Percentiles rank a stretch among this genome's conserved stretches.
Conservation (phyloP, 208 protist species). For the Trypanosoma theileri region DNA sequence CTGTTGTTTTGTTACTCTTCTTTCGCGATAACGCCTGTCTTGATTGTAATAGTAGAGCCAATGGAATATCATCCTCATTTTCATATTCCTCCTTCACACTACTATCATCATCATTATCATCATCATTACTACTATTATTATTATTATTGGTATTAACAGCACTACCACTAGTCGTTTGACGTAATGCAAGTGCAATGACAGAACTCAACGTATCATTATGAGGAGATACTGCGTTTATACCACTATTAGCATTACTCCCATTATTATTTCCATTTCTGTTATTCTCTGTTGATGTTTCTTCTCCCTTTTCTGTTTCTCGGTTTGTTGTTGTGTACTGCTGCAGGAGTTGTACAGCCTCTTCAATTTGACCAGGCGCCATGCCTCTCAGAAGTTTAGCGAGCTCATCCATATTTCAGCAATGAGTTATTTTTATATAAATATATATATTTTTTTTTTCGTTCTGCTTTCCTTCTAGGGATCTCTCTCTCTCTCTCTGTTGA, state of each 20-base stretch:
- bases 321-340: conserved; percentile 16
- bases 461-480: conserved; percentile 8
- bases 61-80: conserved; percentile 13
- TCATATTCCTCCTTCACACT: neutral
- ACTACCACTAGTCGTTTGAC: neutral
- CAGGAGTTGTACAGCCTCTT: conserved; percentile 29
- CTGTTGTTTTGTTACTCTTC: neutral
- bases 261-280: neutral
- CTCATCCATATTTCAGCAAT: conserved; percentile 19
- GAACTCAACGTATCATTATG: conserved; percentile 1
- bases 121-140: neutral
- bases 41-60: neutral
- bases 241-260: neutral
- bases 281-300: neutral
- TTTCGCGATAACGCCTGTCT: neutral
- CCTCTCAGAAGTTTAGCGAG: conserved; percentile 20
- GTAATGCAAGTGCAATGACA: conserved; percentile 9
- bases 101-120: neutral
- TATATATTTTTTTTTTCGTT: conserved; percentile 8
- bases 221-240: no score
- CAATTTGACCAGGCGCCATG: conserved; percentile 26
- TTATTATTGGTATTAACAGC: neutral
- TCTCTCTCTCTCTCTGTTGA: conserved; percentile 21
- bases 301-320: neutral
- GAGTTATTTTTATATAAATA: neutral